A percentile compares a stretch with the other conserved stretches of the same genome.
phyloP scores from a whole-genome alignment of 1,284 basidiomycete genomes.

The Sporisorium scitamineum region DNA sequence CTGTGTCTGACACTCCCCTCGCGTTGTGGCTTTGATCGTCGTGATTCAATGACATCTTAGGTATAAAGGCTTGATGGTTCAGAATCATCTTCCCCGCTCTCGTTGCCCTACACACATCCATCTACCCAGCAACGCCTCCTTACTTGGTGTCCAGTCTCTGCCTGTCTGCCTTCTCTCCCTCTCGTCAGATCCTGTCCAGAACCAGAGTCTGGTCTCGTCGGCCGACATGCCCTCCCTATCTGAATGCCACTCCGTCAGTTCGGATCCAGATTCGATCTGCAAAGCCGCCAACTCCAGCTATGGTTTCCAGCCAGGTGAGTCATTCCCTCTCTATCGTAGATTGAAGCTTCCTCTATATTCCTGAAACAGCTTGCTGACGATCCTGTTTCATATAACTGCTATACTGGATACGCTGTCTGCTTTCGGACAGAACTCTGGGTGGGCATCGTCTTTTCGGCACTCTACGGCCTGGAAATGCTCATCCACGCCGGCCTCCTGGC shows the following conservation, averaged over 20 bases:
- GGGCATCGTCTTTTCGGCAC: conserved; percentile 34
- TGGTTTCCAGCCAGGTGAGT: conserved; percentile 36
- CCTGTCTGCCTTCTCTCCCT: background rate
- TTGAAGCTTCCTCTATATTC: no score
- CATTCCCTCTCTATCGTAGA: no score
- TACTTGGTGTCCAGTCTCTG: background rate
- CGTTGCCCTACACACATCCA: background rate
- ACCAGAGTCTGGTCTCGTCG: background rate
- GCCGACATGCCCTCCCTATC: background rate
- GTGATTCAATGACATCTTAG: background rate
- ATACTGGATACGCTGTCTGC: background rate
- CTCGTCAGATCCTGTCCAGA: background rate
- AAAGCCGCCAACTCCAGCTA: conserved; percentile 33
- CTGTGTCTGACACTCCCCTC: background rate
- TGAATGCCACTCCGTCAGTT: conserved; percentile 17
- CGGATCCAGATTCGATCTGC: conserved; percentile 26
- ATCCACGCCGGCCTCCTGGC: conserved; percentile 27
- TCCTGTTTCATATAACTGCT: background rate
- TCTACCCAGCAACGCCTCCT: background rate
- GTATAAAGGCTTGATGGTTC: background rate
- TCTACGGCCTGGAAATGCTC: conserved; percentile 33
- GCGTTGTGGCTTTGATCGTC: background rate
- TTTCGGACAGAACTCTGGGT: conserved; percentile 32
- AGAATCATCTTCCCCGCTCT: background rate
- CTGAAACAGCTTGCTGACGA: no score